A percentile compares a stretch with the other conserved stretches of the same genome.
Evolutionary conservation across 1,139 yeast species (phyloP).

Genomic region (Candida dubliniensis): DNA sequence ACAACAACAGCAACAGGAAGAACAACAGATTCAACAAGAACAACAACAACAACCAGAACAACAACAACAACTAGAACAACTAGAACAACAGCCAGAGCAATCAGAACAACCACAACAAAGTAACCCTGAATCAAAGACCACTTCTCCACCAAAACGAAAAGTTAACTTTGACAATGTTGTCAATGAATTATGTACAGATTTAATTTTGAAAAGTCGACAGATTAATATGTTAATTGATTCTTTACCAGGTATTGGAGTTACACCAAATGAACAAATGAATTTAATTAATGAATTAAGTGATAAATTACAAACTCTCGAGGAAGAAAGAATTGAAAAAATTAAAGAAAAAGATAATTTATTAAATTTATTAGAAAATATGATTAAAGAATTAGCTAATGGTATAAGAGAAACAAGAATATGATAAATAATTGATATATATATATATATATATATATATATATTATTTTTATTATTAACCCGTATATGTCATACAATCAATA

Average conservation of each 20-base stretch:
- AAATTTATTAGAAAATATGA: constrained; percentile 67
- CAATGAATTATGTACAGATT: constrained; percentile 77
- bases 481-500: constrained; percentile 29
- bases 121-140: constrained; percentile 26
- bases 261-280: constrained; percentile 70
- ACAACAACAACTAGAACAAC: constrained; percentile 10
- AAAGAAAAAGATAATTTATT: constrained; percentile 65
- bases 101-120: constrained; percentile 14
- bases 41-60: constrained; percentile 11
- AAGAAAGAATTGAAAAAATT: constrained; percentile 57
- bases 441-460: too few relatives aligned
- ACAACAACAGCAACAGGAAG: constrained; percentile 17
- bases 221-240: constrained; percentile 83
- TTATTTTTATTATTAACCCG: too few relatives aligned
- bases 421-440: neutral
- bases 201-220: constrained; percentile 83
- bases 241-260: constrained; percentile 89
- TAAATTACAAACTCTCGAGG: constrained; percentile 64
- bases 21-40: constrained; percentile 10
- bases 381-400: constrained; percentile 60
- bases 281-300: constrained; percentile 63
- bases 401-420: constrained; percentile 38
- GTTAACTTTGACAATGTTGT: constrained; percentile 53
- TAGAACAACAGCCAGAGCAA: constrained; percentile 17
- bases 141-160: constrained; percentile 12